These are phyloP conservation scores for Petasospora fabianii DNA, from an alignment of 1,139 yeast genomes.

Conservation along the genomic window DNA sequence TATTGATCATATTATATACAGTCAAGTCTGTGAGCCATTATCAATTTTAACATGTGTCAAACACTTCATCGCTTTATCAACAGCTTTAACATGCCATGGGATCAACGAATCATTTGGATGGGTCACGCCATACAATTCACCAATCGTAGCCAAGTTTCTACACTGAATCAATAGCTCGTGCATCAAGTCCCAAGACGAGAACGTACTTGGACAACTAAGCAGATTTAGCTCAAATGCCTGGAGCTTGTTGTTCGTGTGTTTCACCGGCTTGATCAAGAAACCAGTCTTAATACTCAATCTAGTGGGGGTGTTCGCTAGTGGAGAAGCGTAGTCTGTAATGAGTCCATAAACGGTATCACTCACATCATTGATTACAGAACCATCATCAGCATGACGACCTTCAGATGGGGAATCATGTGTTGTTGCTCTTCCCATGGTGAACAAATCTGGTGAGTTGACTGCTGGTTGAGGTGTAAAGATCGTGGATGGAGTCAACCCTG, in stretches of 20 bases:
- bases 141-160: slow-evolving; percentile 54
- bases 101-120: slow-evolving; percentile 38
- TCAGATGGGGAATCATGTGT: slow-evolving; percentile 22
- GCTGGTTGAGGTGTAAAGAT: slow-evolving; percentile 31
- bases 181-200: slow-evolving; percentile 55
- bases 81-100: slow-evolving; percentile 89
- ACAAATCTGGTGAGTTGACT: slow-evolving; percentile 39
- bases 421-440: slow-evolving; percentile 31
- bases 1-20: too few species aligned
- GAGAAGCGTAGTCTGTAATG: slow-evolving; percentile 56
- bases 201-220: slow-evolving; percentile 64
- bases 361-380: slow-evolving; percentile 36
- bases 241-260: slow-evolving; percentile 26
- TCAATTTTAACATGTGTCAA: slow-evolving; percentile 40
- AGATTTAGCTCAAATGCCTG: slow-evolving; percentile 53
- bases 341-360: slow-evolving; percentile 61
- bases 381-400: slow-evolving; percentile 23
- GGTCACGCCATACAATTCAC: slow-evolving; percentile 39
- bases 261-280: slow-evolving; percentile 49
- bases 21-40: too few species aligned
- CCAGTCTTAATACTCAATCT: slow-evolving; percentile 72
- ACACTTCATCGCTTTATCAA: slow-evolving; percentile 55
- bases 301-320: slow-evolving; percentile 67
- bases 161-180: slow-evolving; percentile 62
- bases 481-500: slow-evolving; percentile 28